Percentiles rank a stretch among this genome's conserved stretches.
Conservation (phyloP, 176 grass and related monocot genomes). For the Alloteropsis semialata region DNA sequence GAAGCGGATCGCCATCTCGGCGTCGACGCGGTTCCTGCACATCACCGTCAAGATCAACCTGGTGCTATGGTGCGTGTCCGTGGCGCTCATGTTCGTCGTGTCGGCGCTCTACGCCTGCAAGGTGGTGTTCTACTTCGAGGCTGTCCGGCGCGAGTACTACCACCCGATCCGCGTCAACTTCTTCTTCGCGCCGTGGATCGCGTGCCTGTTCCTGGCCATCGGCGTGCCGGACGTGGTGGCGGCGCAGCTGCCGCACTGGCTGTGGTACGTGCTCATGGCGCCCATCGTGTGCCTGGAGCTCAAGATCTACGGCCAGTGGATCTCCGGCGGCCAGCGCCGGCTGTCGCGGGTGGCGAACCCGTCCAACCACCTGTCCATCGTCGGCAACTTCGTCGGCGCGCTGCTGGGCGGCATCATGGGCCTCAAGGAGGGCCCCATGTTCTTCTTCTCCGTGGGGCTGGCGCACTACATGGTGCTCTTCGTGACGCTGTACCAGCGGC, state of each 20-base stretch:
- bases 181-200: conserved; percentile 98
- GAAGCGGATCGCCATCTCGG: conserved; percentile 74
- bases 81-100: conserved; percentile 42
- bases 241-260: conserved; percentile 31
- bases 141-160: conserved; percentile 81
- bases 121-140: conserved; percentile 81
- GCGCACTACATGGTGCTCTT: conserved; percentile 91
- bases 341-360: conserved; percentile 86
- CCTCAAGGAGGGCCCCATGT: conserved; percentile 65
- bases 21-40: conserved; percentile 77
- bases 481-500: conserved; percentile 92
- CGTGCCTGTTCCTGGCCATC: conserved; percentile 85
- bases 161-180: conserved; percentile 94
- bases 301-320: conserved; percentile 98
- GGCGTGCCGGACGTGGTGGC: conserved; percentile 51
- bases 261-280: conserved; percentile 89
- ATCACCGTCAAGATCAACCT: conserved; percentile 65
- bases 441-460: conserved; percentile 90
- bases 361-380: conserved; percentile 81
- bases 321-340: conserved; percentile 79
- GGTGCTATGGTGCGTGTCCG: conserved; percentile 73
- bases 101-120: conserved; percentile 64
- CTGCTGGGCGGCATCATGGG: conserved; percentile 85
- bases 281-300: conserved; percentile 82
- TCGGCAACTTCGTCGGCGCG: conserved; percentile 94